phyloP scores from a whole-genome alignment of 352 stramenopile species.

The Globisporangium cystogenes region DNA sequence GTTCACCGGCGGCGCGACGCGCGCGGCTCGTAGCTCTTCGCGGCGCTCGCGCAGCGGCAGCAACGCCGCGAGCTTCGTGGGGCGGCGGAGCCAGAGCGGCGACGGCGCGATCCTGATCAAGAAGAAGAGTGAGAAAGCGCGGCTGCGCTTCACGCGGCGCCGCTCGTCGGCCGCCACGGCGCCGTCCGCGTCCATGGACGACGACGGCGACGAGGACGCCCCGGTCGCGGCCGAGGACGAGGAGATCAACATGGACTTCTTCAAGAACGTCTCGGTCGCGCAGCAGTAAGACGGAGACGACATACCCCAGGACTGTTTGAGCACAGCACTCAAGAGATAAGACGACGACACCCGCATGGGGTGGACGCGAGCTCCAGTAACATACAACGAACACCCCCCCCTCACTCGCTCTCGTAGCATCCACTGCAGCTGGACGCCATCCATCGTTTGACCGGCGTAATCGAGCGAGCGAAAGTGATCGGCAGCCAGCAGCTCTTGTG shows the following conservation, averaged over 20 bases:
- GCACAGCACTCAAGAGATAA: too few relatives aligned
- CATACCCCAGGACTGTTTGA: too few relatives aligned
- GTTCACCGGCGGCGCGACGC: slow-evolving; percentile 10
- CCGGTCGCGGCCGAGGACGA: slow-evolving; percentile 28
- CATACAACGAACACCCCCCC: too few relatives aligned
- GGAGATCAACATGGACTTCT: slow-evolving; percentile 80
- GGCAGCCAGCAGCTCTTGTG: too few relatives aligned
- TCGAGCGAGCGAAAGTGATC: too few relatives aligned
- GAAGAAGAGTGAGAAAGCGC: slow-evolving; percentile 19
- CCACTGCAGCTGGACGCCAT: too few relatives aligned
- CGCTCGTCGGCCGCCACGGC: slow-evolving; percentile 14
- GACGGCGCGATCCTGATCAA: slow-evolving; percentile 9
- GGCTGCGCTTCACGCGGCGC: slow-evolving; percentile 34
- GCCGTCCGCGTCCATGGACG: slow-evolving; percentile 18
- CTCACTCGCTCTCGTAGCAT: too few relatives aligned
- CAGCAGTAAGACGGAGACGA: slow-evolving; percentile 8
- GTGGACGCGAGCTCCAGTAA: too few relatives aligned
- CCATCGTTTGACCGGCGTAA: too few relatives aligned
- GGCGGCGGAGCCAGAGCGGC: slow-evolving; percentile 1
- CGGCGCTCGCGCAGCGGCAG: slow-evolving; percentile 1
- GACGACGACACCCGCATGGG: too few relatives aligned
- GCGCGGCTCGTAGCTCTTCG: slow-evolving; percentile 4
- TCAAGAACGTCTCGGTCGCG: slow-evolving; percentile 36
- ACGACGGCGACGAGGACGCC: slow-evolving; percentile 22
- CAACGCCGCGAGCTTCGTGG: slow-evolving; percentile 1